phyloP scores from a whole-genome alignment of 306 rosid species.

The Cucurbita maxima region DNA sequence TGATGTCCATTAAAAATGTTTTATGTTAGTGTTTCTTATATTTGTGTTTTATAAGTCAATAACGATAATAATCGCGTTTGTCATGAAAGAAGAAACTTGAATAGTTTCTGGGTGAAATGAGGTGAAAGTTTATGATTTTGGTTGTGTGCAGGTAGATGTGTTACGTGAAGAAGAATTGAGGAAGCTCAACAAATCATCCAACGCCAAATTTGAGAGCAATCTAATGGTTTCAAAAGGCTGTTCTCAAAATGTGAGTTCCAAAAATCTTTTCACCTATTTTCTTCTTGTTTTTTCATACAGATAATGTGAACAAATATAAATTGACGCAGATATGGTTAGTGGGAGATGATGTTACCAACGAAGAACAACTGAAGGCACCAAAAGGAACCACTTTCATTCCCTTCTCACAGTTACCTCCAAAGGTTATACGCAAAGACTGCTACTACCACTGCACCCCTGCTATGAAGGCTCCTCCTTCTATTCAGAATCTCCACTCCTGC shows the following conservation, averaged over 20 bases:
- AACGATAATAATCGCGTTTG: too few species aligned
- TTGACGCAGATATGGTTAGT: slow-evolving; percentile 49
- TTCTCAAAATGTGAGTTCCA: slow-evolving; percentile 24
- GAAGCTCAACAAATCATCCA: slow-evolving; percentile 23
- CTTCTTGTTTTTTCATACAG: background rate
- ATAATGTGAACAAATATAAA: background rate
- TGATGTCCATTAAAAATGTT: too few species aligned
- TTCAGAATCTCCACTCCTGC: slow-evolving; percentile 55
- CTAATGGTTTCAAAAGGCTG: slow-evolving; percentile 23
- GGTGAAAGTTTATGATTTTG: background rate
- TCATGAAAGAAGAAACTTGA: too few species aligned
- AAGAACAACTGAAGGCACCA: slow-evolving; percentile 49
- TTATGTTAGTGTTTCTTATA: too few species aligned
- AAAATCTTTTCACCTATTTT: background rate
- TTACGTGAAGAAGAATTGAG: slow-evolving; percentile 20
- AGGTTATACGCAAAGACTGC: slow-evolving; percentile 50
- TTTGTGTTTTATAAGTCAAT: background rate
- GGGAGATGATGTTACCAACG: slow-evolving; percentile 33
- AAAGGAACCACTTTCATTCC: slow-evolving; percentile 67
- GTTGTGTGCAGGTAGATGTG: slow-evolving; percentile 25
- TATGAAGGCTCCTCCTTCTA: slow-evolving; percentile 35
- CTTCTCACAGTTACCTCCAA: slow-evolving; percentile 59
- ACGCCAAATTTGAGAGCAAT: slow-evolving; percentile 12
- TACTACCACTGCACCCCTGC: slow-evolving; percentile 61
- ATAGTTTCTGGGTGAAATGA: too few species aligned